Evolutionary conservation across 345 rosid genomes (phyloP).

Genomic region (Brassica cretica): DNA sequence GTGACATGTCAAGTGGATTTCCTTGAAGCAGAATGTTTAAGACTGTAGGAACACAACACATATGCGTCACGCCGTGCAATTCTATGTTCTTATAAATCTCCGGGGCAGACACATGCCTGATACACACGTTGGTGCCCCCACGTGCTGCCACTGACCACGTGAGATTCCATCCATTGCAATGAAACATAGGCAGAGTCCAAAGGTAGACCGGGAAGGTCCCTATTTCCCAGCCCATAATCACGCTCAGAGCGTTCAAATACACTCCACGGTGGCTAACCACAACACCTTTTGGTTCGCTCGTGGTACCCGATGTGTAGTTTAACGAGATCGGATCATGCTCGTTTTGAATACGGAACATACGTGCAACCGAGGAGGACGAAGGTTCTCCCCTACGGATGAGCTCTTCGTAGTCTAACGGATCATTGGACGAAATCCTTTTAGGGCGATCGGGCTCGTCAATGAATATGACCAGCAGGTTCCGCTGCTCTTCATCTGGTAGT

Average conservation of each 20-base stretch:
- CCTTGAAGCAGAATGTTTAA: conserved; percentile 51
- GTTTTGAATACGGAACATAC: conserved; percentile 31
- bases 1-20: conserved; percentile 13
- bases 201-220: conserved; percentile 54
- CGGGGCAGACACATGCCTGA: conserved; percentile 49
- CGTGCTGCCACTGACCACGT: conserved; percentile 79
- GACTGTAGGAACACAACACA: conserved; percentile 80
- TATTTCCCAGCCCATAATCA: conserved; percentile 52
- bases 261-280: conserved; percentile 51
- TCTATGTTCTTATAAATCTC: conserved; percentile 58
- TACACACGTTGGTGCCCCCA: conserved; percentile 82
- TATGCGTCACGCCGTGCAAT: conserved; percentile 64
- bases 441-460: conserved; percentile 19
- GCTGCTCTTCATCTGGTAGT: conserved; percentile 34
- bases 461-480: conserved; percentile 34
- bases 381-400: conserved; percentile 45
- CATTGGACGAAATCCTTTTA: background rate
- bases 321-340: conserved; percentile 47
- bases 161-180: conserved; percentile 85
- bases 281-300: conserved; percentile 62
- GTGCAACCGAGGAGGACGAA: conserved; percentile 24
- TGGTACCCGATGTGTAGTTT: conserved; percentile 74
- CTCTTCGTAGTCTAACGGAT: conserved; percentile 48
- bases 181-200: conserved; percentile 97
- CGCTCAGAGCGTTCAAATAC: conserved; percentile 57